These are phyloP conservation scores for Fusarium sp. DNA, from an alignment of 2,329 filamentous ascomycete genomes.

Conservation along the genomic window DNA sequence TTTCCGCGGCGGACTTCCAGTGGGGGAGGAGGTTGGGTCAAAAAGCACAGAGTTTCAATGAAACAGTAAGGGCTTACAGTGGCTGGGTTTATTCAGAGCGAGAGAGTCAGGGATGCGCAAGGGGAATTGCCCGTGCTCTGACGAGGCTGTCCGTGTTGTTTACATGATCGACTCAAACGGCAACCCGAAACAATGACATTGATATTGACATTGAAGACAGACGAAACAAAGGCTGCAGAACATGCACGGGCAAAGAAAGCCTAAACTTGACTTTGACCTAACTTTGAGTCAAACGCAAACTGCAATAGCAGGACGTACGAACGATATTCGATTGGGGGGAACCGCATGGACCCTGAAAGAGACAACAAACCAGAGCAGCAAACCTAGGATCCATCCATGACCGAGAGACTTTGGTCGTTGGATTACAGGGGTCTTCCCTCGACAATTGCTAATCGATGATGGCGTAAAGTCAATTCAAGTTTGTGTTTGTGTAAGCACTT, in stretches of 20 bases:
- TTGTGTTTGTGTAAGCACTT: neutral
- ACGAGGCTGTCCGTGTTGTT: slow-evolving; percentile 18
- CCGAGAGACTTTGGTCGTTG: neutral
- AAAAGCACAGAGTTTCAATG: slow-evolving; percentile 1
- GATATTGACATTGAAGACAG: neutral
- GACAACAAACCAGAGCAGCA: neutral
- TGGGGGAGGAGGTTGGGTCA: slow-evolving; percentile 11
- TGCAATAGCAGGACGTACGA: slow-evolving; percentile 3
- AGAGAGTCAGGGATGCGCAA: slow-evolving; percentile 24
- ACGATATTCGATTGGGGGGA: slow-evolving; percentile 20
- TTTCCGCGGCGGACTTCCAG: neutral
- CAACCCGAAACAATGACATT: slow-evolving; percentile 19
- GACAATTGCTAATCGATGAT: slow-evolving; percentile 6
- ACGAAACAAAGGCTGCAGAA: slow-evolving; percentile 10
- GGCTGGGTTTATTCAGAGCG: slow-evolving; percentile 12
- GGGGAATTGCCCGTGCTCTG: slow-evolving; percentile 19
- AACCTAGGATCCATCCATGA: neutral
- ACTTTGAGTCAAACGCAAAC: slow-evolving; percentile 7
- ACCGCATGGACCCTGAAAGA: slow-evolving; percentile 28
- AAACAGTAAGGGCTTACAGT: slow-evolving; percentile 9
- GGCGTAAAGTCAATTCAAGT: neutral
- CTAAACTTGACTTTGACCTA: neutral
- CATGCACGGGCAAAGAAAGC: neutral
- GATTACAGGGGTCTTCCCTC: neutral
- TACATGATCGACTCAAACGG: slow-evolving; percentile 21